A percentile compares a stretch with the other conserved stretches of the same genome.
Conservation (phyloP, 345 rosid species). For the Viola odorata region DNA sequence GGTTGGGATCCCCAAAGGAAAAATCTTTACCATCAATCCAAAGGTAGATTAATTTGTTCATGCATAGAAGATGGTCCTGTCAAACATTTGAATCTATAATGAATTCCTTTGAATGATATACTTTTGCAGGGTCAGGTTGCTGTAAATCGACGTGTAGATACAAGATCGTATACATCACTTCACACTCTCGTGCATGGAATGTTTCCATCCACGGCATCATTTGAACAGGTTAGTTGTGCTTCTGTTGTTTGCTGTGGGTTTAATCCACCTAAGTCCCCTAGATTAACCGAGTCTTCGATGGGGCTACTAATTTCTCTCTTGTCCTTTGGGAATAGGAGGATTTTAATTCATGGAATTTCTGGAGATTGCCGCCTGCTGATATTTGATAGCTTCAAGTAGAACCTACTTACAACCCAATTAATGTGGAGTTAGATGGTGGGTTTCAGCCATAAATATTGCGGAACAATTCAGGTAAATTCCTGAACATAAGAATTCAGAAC, state of each 20-base stretch:
- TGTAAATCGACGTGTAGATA: conserved; percentile 70
- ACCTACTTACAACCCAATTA: neutral
- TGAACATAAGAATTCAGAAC: neutral
- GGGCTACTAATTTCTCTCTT: conserved; percentile 9
- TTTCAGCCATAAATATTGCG: neutral
- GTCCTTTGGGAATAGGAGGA: conserved; percentile 54
- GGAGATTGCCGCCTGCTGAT: conserved; percentile 71
- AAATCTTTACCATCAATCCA: conserved; percentile 90
- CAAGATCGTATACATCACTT: conserved; percentile 73
- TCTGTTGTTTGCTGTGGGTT: conserved; percentile 6
- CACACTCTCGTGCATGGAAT: conserved; percentile 80
- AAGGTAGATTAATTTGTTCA: conserved; percentile 46
- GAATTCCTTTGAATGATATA: conserved; percentile 14
- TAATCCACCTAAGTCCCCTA: too few species aligned
- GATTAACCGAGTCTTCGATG: too few species aligned
- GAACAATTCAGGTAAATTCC: conserved; percentile 6
- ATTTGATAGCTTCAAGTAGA: conserved; percentile 27
- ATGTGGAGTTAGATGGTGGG: neutral
- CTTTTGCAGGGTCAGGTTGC: conserved; percentile 85
- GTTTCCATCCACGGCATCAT: conserved; percentile 61
- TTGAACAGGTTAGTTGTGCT: conserved; percentile 54
- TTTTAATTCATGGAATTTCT: conserved; percentile 85
- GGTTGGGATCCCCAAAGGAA: conserved; percentile 95
- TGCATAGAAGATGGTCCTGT: neutral
- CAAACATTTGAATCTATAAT: neutral